A percentile compares a stretch with the other conserved stretches of the same genome.
Conservation (phyloP, 352 stramenopile species). For the Phytophthora quininea region DNA sequence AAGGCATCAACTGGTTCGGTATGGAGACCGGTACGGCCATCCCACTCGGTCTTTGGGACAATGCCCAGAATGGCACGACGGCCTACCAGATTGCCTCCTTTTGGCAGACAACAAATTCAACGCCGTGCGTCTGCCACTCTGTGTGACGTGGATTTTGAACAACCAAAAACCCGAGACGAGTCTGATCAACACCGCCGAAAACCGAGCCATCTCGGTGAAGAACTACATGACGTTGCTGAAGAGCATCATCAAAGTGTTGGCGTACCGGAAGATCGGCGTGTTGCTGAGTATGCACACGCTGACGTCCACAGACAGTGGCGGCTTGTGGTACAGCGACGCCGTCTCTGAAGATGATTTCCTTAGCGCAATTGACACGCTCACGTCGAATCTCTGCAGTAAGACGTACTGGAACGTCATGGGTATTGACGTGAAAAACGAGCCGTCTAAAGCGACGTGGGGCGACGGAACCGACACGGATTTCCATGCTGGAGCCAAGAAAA, state of each 20-base stretch:
- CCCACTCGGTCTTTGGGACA: conserved; percentile 75
- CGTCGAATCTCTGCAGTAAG: conserved; percentile 49
- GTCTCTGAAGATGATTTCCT: conserved; percentile 51
- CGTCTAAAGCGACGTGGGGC: conserved; percentile 55
- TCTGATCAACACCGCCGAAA: conserved; percentile 60
- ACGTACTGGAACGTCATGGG: conserved; percentile 69
- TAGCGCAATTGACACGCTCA: conserved; percentile 53
- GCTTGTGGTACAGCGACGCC: conserved; percentile 52
- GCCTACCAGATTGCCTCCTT: conserved; percentile 81
- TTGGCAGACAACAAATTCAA: conserved; percentile 82
- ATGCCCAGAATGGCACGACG: conserved; percentile 71
- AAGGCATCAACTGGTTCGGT: conserved; percentile 82
- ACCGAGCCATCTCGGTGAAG: conserved; percentile 64
- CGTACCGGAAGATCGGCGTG: conserved; percentile 64
- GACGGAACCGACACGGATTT: conserved; percentile 53
- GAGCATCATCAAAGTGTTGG: conserved; percentile 56
- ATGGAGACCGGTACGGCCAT: conserved; percentile 75
- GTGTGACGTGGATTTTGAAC: conserved; percentile 58
- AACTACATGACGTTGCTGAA: conserved; percentile 58
- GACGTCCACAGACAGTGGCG: conserved; percentile 42
- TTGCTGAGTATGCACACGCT: conserved; percentile 71
- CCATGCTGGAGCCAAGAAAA: conserved; percentile 44
- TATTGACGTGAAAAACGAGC: conserved; percentile 71
- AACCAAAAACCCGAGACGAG: conserved; percentile 56
- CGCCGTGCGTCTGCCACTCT: conserved; percentile 70